Percentiles rank a stretch among this genome's conserved stretches.
Conservation (phyloP, 208 protist species). For the Herpetomonas samuelpessoai region DNA sequence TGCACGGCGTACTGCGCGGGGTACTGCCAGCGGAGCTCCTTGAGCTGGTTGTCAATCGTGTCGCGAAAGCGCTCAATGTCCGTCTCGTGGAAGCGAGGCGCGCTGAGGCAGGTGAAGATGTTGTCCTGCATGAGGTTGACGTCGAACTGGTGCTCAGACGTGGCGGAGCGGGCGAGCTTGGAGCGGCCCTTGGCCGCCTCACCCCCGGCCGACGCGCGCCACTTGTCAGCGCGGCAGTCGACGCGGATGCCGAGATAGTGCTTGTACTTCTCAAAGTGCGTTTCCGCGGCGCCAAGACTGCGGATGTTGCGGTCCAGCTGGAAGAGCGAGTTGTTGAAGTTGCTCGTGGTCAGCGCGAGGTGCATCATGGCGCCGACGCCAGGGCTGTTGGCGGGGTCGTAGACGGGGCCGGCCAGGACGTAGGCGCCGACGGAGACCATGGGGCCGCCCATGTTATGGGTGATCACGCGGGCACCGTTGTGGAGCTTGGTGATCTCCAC, state of each 20-base stretch:
- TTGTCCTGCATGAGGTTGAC: conserved; percentile 77
- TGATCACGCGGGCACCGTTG: conserved; percentile 82
- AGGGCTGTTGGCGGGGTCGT: conserved; percentile 69
- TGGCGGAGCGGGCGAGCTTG: conserved; percentile 9
- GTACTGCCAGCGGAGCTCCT: conserved; percentile 79
- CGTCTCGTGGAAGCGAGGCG: conserved; percentile 75
- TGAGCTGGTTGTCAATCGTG: conserved; percentile 82
- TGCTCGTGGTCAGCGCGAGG: conserved; percentile 72
- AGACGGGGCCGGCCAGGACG: conserved; percentile 75
- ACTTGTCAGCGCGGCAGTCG: conserved; percentile 71
- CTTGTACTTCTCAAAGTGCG: conserved; percentile 81
- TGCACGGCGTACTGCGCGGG: conserved; percentile 76
- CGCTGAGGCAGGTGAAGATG: conserved; percentile 76
- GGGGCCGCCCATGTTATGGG: conserved; percentile 66
- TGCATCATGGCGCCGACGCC: conserved; percentile 76
- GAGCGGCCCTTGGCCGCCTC: neutral
- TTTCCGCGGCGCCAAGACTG: conserved; percentile 63
- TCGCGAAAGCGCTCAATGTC: conserved; percentile 85
- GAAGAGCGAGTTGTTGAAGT: conserved; percentile 83
- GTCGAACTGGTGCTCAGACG: conserved; percentile 25
- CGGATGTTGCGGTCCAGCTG: conserved; percentile 83
- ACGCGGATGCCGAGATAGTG: conserved; percentile 79
- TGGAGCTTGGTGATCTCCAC: conserved; percentile 68
- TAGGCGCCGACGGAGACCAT: conserved; percentile 81
- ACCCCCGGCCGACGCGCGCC: conserved; percentile 19